Evolutionary conservation across 345 rosid species (phyloP), one percentile per base, ranked within the genome.

Genomic region (Populus nigra): DNA sequence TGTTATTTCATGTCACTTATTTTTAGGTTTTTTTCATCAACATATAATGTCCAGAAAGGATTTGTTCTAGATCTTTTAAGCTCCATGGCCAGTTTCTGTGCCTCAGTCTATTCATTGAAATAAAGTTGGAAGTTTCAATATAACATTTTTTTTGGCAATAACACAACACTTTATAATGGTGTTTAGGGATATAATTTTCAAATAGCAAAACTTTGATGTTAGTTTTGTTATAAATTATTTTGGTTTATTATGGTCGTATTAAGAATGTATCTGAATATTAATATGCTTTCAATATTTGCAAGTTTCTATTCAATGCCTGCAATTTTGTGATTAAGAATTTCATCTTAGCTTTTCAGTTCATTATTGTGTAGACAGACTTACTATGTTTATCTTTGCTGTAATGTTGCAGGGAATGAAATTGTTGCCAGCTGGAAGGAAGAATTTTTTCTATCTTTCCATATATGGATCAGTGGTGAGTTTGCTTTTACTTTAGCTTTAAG

Each of bases 351-450:
- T 22, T 57, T 2, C 15, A 23, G 20, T 15, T 66, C 68, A 5
- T 25, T 20, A 57, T 25, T 31, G 15, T 36, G 8, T 10, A 50
- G 67, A 57, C 59, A 71, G 45, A 63, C 39, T 69, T 50, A 36
- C 39, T 15, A 22, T 67, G 50, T 62, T 57, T 61, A 31, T 22
- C 35, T 36, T 72, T 23, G 65, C n/a, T 49, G 5, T 65, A 61
- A 47, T 71, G 68, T 31, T 85, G 73, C 68, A 92, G 97, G 98
- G 88, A 77, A 91, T 93, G 98, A 91, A 87, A 66, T 79, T 93
- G 7, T 83, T 93, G 83, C 94, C 94, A 27, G 81, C 92, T 57
- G 92, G 94, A 82, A 89, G 91, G 84, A 93, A 90, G 50, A 91
- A 83, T 82, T 12, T 87, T 1, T 74, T 93, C 71, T 90, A 90